These are phyloP conservation scores for Lentinula detonsa DNA, from an alignment of 768 basidiomycete species.

Conservation along the genomic window DNA sequence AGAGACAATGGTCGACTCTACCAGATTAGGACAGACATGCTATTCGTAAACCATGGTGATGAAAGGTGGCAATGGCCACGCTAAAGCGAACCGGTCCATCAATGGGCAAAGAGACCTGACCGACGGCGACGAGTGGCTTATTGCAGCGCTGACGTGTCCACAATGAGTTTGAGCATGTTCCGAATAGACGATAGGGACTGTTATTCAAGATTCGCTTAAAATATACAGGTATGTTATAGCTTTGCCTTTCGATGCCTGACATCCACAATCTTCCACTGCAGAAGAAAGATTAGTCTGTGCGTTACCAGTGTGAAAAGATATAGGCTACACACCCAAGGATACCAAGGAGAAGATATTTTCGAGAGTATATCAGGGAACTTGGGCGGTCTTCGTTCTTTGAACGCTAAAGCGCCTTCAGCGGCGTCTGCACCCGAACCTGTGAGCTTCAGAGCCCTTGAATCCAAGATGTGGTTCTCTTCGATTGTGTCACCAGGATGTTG, in stretches of 20 bases:
- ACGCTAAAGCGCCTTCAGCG: constrained; percentile 40
- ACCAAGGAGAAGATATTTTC: constrained; percentile 33
- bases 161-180: no score
- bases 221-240: constrained; percentile 15
- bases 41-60: not conserved
- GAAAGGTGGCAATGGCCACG: not conserved
- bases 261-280: constrained; percentile 32
- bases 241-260: constrained; percentile 28
- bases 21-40: not conserved
- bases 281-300: not conserved
- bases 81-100: not conserved
- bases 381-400: constrained; percentile 39
- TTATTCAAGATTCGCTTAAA: no score
- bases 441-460: constrained; percentile 41
- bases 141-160: no score
- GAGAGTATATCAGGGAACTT: constrained; percentile 40
- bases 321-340: constrained; percentile 42
- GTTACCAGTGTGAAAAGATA: not conserved
- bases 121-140: no score
- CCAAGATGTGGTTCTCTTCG: constrained; percentile 50
- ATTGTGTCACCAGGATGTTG: constrained; percentile 42
- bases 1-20: not conserved
- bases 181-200: no score
- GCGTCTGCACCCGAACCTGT: constrained; percentile 34
- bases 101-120: no score